Conservation (phyloP, 352 stramenopile species). For the Achlya hypogyna region DNA sequence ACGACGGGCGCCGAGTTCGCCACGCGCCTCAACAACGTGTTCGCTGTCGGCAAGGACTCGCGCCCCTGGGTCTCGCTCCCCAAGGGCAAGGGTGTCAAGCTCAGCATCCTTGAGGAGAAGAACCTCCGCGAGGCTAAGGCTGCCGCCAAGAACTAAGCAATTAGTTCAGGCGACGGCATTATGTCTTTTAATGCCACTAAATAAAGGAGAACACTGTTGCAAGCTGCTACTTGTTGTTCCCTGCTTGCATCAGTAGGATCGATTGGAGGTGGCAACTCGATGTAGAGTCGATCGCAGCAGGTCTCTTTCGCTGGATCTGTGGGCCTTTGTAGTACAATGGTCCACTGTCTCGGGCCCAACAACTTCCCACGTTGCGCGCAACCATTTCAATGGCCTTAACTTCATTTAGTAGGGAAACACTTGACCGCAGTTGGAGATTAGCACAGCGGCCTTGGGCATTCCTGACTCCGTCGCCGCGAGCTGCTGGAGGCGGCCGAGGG, state of each 20-base stretch:
- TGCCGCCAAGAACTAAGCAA: conserved; percentile 18
- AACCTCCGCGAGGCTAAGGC: conserved; percentile 56
- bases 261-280: too few species aligned
- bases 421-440: conserved; percentile 39
- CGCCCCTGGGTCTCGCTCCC: conserved; percentile 92
- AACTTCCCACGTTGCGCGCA: too few species aligned
- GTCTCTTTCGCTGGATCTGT: too few species aligned
- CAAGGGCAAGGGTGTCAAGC: conserved; percentile 98
- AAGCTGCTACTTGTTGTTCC: background rate
- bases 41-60: conserved; percentile 92
- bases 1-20: conserved; percentile 95
- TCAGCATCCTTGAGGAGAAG: conserved; percentile 96
- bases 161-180: background rate
- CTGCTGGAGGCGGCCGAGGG: conserved; percentile 38
- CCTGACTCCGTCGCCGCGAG: conserved; percentile 37
- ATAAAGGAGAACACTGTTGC: conserved; percentile 21
- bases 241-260: background rate
- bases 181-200: background rate
- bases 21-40: conserved; percentile 96
- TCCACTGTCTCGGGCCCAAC: too few species aligned
- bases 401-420: conserved; percentile 28
- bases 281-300: too few species aligned
- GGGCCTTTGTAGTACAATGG: too few species aligned
- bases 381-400: background rate
- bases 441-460: conserved; percentile 37